phyloP scores from a whole-genome alignment of 345 rosid species.

The Gossypioides kirkii region DNA sequence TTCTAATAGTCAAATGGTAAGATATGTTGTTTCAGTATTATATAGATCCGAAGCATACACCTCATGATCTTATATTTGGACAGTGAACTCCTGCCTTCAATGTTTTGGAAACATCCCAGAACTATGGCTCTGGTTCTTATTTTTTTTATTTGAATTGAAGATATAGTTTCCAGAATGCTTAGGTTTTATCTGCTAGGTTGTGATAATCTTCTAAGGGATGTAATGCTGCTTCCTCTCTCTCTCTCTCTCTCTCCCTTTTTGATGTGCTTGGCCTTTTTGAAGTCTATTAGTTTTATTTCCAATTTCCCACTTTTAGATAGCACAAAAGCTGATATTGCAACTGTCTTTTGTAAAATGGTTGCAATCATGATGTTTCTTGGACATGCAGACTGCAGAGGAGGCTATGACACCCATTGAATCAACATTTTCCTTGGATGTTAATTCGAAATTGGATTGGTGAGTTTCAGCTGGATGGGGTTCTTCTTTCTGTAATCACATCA shows the following conservation, averaged over 20 bases:
- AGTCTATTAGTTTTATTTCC: not conserved
- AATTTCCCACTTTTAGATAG: constrained; percentile 7
- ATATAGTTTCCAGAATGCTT: not conserved
- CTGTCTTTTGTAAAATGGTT: not conserved
- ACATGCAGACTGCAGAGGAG: constrained; percentile 70
- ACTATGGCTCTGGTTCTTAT: not conserved
- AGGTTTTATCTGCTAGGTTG: not conserved
- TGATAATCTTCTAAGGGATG: not conserved
- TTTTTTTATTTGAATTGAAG: not conserved
- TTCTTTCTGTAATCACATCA: constrained; percentile 2
- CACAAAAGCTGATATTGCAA: constrained; percentile 8
- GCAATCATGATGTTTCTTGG: constrained; percentile 16
- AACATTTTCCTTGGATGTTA: constrained; percentile 74
- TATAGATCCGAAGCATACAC: not conserved
- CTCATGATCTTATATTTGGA: not conserved
- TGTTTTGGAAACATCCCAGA: not conserved
- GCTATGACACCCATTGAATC: constrained; percentile 93
- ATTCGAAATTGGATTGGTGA: constrained; percentile 77
- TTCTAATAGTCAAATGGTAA: not conserved
- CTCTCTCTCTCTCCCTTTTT: not conserved
- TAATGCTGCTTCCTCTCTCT: not conserved
- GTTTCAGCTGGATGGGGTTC: constrained; percentile 22
- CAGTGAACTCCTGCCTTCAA: not conserved
- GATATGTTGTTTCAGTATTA: not conserved
- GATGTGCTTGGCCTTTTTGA: not conserved